phyloP scores from a whole-genome alignment of 805 yeast genomes.

The Candida sakaeoensis region DNA sequence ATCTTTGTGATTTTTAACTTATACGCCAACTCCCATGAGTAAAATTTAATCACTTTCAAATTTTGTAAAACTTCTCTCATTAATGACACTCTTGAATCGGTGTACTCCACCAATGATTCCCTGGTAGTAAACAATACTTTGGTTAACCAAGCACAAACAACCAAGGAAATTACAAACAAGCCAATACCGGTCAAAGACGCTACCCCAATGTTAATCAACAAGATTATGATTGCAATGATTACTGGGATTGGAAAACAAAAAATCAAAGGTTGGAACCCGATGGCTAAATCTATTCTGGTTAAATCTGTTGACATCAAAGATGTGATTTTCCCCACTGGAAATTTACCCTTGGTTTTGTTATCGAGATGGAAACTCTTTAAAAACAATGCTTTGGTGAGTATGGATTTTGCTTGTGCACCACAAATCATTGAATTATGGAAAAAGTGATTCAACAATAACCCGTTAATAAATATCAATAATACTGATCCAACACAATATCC shows the following conservation, averaged over 20 bases:
- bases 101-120: constrained; percentile 32
- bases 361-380: constrained; percentile 37
- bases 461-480: constrained; percentile 46
- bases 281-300: constrained; percentile 40
- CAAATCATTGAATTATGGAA: constrained; percentile 41
- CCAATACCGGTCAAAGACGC: constrained; percentile 41
- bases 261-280: constrained; percentile 41
- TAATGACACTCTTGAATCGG: constrained; percentile 40
- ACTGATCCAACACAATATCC: constrained; percentile 76
- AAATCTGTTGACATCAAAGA: constrained; percentile 42
- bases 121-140: constrained; percentile 32
- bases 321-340: constrained; percentile 38
- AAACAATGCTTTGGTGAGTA: constrained; percentile 37
- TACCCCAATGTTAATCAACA: constrained; percentile 36
- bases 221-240: constrained; percentile 33
- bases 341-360: constrained; percentile 29
- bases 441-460: constrained; percentile 38
- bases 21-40: constrained; percentile 46
- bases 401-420: constrained; percentile 39
- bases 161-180: constrained; percentile 32
- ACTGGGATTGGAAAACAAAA: constrained; percentile 42
- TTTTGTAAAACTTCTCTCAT: constrained; percentile 41
- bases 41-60: constrained; percentile 42
- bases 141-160: constrained; percentile 32
- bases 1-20: constrained; percentile 29